Base-by-base conservation (phyloP, 208 protist species). In the Tetramitus jugosus region DNA sequence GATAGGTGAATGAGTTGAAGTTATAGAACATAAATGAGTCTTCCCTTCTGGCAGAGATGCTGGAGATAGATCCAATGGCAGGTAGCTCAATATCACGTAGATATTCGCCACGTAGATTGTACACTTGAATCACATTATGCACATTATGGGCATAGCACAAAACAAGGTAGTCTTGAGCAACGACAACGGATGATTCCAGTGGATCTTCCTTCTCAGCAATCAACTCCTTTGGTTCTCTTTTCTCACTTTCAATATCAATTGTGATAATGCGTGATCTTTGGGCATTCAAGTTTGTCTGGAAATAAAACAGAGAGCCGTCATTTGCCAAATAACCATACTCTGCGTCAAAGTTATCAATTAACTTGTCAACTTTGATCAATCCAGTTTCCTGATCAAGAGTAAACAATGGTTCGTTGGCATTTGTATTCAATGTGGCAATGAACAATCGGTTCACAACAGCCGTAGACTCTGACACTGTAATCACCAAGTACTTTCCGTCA, bases 91-190 rank as follows among this genome's bases (percentile, higher is more conserved):
- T 29, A 17, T 84, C 52, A 6, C 29, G 64, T 13, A 79, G 49
- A 29, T 68, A 56, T 43, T 53, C 42, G 8, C 13, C 26, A 61
- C 81, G 29, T 31, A 94, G 80, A 40, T 80, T 81, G 78, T 85
- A 76, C 81, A 87, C 89, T 82, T 94, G 93, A 26, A 96, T 13
- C 1, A 93, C 88, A 76, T 94, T 85, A 86, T 94, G 94, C n/a
- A 96, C 93, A 82, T 97, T 91, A 81, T 94, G 88, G 0, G 96
- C 78, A 80, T 94, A 97, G 2, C 84, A 77, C 0, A 94, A 78
- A 52, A 95, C 53, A 60, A 97, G 84, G 35, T 88, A 89, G 79
- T 94, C 80, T 45, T 87, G 78, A 29, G 89, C 33, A 0, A 76
- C 86, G 26, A 89, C 79, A 10, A 39, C 40, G 29, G 81, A 88